phyloP scores from a whole-genome alignment of 805 yeast species.

The Metschnikowia lachancei region DNA sequence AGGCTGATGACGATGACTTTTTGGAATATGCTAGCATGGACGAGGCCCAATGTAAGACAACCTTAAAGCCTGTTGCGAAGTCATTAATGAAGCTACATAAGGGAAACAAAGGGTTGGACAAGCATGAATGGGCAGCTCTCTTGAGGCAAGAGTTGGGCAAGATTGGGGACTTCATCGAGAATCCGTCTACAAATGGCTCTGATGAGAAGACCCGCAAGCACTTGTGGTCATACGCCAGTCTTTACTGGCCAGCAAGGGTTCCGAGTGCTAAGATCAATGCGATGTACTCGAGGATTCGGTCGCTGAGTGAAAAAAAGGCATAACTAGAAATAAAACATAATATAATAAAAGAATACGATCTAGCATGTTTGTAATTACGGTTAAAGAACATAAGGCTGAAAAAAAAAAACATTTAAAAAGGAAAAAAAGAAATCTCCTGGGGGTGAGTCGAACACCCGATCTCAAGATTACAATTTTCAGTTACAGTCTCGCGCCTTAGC shows the following conservation, averaged over 20 bases:
- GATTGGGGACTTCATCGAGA: slow-evolving; percentile 70
- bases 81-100: slow-evolving; percentile 64
- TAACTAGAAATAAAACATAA: not conserved
- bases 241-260: slow-evolving; percentile 87
- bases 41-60: slow-evolving; percentile 60
- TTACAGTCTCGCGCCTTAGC: slow-evolving; percentile 54
- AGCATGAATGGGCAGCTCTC: slow-evolving; percentile 73
- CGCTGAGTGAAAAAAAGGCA: slow-evolving; percentile 17
- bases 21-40: slow-evolving; percentile 77
- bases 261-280: slow-evolving; percentile 66
- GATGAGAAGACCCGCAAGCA: slow-evolving; percentile 53
- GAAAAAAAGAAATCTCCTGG: slow-evolving; percentile 38
- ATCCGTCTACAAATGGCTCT: slow-evolving; percentile 24
- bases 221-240: slow-evolving; percentile 79
- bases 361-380: too few species aligned
- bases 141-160: slow-evolving; percentile 64
- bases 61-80: slow-evolving; percentile 63
- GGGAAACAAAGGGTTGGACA: slow-evolving; percentile 71
- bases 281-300: slow-evolving; percentile 67
- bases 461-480: slow-evolving; percentile 44
- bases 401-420: not conserved
- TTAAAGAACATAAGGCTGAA: not conserved
- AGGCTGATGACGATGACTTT: slow-evolving; percentile 25
- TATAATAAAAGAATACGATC: not conserved
- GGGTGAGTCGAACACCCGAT: slow-evolving; percentile 55